Evolutionary conservation across 2,329 filamentous ascomycete genomes (phyloP).

Genomic region (Pestalotiopsis fici): DNA sequence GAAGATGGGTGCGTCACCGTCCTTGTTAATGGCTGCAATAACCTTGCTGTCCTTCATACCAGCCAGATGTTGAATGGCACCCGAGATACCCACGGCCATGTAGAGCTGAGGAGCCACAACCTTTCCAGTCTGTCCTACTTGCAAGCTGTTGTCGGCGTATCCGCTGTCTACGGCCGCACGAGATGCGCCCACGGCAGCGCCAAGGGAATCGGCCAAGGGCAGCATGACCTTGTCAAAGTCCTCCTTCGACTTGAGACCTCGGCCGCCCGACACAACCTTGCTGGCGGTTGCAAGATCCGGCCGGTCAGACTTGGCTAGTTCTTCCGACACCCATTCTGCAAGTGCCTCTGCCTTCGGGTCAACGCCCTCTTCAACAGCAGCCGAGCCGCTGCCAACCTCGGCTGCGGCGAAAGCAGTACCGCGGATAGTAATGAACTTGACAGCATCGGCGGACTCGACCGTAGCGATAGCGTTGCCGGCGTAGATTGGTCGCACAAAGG

Average conservation of each 20-base stretch:
- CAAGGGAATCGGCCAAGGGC: slow-evolving; percentile 87
- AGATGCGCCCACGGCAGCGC: slow-evolving; percentile 93
- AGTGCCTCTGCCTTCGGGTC: slow-evolving; percentile 76
- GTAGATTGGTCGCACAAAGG: slow-evolving; percentile 95
- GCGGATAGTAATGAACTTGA: slow-evolving; percentile 90
- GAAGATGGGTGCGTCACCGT: slow-evolving; percentile 95
- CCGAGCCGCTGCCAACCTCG: slow-evolving; percentile 70
- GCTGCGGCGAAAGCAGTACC: slow-evolving; percentile 87
- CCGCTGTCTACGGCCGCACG: slow-evolving; percentile 95
- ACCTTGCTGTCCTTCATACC: slow-evolving; percentile 99
- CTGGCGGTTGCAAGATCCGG: slow-evolving; percentile 89
- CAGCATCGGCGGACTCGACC: slow-evolving; percentile 81
- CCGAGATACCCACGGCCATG: slow-evolving; percentile 92
- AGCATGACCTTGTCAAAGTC: slow-evolving; percentile 94
- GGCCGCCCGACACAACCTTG: slow-evolving; percentile 89
- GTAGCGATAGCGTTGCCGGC: slow-evolving; percentile 97
- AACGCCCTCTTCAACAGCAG: slow-evolving; percentile 75
- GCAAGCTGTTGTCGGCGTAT: slow-evolving; percentile 96
- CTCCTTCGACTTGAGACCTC: slow-evolving; percentile 96
- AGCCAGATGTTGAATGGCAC: slow-evolving; percentile 95
- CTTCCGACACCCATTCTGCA: slow-evolving; percentile 91
- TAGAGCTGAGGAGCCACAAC: slow-evolving; percentile 96
- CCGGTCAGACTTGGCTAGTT: slow-evolving; percentile 89
- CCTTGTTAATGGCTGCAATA: slow-evolving; percentile 98
- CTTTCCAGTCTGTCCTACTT: slow-evolving; percentile 98